These are phyloP conservation scores for Quercus robur DNA, from an alignment of 306 rosid genomes.

Conservation along the genomic window DNA sequence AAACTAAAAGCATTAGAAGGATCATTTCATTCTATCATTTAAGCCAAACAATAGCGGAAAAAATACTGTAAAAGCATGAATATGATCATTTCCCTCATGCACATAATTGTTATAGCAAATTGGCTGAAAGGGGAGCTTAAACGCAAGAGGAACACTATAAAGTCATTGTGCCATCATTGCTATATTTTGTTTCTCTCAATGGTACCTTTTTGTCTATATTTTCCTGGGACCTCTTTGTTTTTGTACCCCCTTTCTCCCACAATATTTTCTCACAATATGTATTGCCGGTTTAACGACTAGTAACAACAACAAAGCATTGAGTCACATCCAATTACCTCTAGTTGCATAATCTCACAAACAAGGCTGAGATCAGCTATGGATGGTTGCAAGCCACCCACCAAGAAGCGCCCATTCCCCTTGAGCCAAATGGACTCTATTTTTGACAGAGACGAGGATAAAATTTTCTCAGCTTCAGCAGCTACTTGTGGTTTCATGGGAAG, in stretches of 20 bases:
- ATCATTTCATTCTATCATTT: not conserved
- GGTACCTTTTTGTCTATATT: not conserved
- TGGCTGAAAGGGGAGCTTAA: not conserved
- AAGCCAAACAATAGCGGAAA: not conserved
- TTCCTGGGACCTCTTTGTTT: not conserved
- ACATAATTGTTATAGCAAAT: not conserved
- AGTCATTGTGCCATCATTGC: not conserved
- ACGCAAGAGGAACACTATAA: not conserved
- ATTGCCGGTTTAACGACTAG: not conserved
- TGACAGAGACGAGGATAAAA: slow-evolving; percentile 62
- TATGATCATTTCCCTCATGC: not conserved
- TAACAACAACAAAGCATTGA: not conserved
- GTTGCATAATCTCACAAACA: slow-evolving; percentile 80
- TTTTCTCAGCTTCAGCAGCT: slow-evolving; percentile 66
- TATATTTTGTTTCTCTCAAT: not conserved
- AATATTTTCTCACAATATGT: not conserved
- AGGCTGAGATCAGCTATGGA: slow-evolving; percentile 79
- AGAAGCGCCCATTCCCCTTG: slow-evolving; percentile 55
- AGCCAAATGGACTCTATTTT: slow-evolving; percentile 75
- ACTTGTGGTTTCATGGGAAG: slow-evolving; percentile 46
- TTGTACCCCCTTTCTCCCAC: not conserved
- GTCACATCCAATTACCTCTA: slow-evolving; percentile 56
- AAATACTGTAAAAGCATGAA: not conserved
- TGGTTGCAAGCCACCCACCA: slow-evolving; percentile 70
- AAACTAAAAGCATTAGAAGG: not conserved